phyloP scores from a whole-genome alignment of 106 monocot genomes.

The Dioscorea zingiberensis region DNA sequence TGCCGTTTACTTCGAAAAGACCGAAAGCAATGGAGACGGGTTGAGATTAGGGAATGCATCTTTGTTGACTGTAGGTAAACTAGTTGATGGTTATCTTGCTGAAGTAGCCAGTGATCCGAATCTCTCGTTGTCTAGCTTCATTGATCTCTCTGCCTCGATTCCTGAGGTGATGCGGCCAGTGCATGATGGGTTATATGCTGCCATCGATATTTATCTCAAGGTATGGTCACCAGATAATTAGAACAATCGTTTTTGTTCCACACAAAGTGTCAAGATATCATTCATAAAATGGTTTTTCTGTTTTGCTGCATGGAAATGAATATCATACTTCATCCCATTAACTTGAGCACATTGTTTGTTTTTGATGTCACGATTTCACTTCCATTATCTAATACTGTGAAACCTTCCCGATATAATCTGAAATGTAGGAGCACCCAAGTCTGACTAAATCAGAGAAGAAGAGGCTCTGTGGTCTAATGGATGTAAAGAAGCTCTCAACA shows the following conservation, averaged over 20 bases:
- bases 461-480: conserved; percentile 46
- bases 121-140: conserved; percentile 52
- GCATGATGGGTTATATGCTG: conserved; percentile 76
- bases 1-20: conserved; percentile 3
- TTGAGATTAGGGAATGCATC: conserved; percentile 21
- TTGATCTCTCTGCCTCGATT: conserved; percentile 39
- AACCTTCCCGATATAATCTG: too few relatives aligned
- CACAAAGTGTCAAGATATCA: too few relatives aligned
- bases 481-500: conserved; percentile 62
- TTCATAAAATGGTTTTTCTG: too few relatives aligned
- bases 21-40: conserved; percentile 15
- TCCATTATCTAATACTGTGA: too few relatives aligned
- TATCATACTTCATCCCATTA: too few relatives aligned
- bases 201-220: conserved; percentile 71
- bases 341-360: too few relatives aligned
- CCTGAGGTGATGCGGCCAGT: conserved; percentile 42
- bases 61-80: conserved; percentile 45
- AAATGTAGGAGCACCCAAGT: conserved; percentile 49
- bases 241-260: too few relatives aligned
- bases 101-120: conserved; percentile 65
- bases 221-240: too few relatives aligned
- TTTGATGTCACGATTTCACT: too few relatives aligned
- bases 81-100: conserved; percentile 70
- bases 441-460: conserved; percentile 65
- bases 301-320: too few relatives aligned